phyloP scores from a whole-genome alignment of 2,329 filamentous ascomycete genomes.

The Fusarium sp. region DNA sequence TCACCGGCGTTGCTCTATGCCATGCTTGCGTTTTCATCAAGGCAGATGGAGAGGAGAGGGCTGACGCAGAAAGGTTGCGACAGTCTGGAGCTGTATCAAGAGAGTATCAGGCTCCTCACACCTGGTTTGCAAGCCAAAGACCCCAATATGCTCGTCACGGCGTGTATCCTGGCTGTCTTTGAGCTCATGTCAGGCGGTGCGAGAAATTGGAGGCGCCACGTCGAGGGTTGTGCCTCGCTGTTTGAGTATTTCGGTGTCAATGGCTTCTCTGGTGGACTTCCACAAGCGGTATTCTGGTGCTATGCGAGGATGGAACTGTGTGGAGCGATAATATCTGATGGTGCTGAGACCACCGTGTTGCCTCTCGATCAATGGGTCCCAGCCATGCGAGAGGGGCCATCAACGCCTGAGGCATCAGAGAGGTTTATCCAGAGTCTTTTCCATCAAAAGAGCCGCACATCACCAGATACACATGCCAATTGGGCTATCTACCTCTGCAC shows the following conservation, averaged over 20 bases:
- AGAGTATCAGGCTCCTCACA: conserved; percentile 59
- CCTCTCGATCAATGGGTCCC: conserved; percentile 62
- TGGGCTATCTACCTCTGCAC: conserved; percentile 66
- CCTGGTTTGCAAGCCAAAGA: conserved; percentile 57
- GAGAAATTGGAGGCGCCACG: conserved; percentile 65
- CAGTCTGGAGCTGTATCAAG: conserved; percentile 65
- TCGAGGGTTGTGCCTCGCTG: conserved; percentile 67
- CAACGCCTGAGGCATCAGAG: conserved; percentile 40
- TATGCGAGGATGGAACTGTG: conserved; percentile 70
- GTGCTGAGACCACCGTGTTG: conserved; percentile 61
- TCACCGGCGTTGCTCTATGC: conserved; percentile 60
- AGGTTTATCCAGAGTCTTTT: conserved; percentile 41
- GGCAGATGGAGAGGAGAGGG: conserved; percentile 63
- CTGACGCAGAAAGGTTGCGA: conserved; percentile 61
- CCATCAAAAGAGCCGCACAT: conserved; percentile 46
- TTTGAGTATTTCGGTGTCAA: conserved; percentile 63
- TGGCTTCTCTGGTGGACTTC: conserved; percentile 57
- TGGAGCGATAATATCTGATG: conserved; percentile 64
- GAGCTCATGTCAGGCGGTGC: conserved; percentile 62
- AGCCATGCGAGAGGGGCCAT: conserved; percentile 20
- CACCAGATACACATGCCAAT: conserved; percentile 64
- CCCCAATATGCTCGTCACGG: conserved; percentile 59
- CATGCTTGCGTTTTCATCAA: conserved; percentile 65
- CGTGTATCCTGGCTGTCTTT: conserved; percentile 59
- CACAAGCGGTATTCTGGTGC: conserved; percentile 68